Conservation (phyloP, 352 stramenopile genomes). For the Thalassiosira exigua region DNA sequence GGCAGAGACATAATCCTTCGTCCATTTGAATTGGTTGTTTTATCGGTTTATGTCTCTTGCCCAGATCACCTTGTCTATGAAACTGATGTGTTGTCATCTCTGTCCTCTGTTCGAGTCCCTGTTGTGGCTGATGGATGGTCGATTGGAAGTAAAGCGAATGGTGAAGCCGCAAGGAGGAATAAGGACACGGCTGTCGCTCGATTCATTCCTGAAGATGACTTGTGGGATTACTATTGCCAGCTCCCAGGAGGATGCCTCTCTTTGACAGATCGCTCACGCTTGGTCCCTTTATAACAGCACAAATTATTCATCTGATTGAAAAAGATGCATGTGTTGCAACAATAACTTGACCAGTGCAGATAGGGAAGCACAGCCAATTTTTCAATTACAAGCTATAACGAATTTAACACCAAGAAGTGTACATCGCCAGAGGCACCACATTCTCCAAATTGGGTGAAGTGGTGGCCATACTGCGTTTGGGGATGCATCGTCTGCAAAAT, state of each 20-base stretch:
- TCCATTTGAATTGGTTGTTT: slow-evolving; percentile 52
- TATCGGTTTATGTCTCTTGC: slow-evolving; percentile 56
- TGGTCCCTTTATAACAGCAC: slow-evolving; percentile 50
- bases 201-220: slow-evolving; percentile 51
- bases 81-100: slow-evolving; percentile 51
- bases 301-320: too few relatives aligned
- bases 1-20: slow-evolving; percentile 27
- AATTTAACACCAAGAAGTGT: too few relatives aligned
- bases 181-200: slow-evolving; percentile 26
- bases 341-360: too few relatives aligned
- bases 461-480: too few relatives aligned
- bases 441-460: too few relatives aligned
- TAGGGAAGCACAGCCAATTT: too few relatives aligned
- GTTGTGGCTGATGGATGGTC: slow-evolving; percentile 11
- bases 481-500: too few relatives aligned
- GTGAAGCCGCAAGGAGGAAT: background rate
- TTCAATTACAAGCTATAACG: too few relatives aligned
- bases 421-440: too few relatives aligned
- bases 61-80: slow-evolving; percentile 44
- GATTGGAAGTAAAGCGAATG: background rate
- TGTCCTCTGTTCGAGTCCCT: slow-evolving; percentile 51
- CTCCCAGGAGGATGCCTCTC: slow-evolving; percentile 56
- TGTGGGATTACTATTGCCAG: slow-evolving; percentile 60
- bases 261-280: slow-evolving; percentile 51
- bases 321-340: too few relatives aligned